These are phyloP conservation scores for barrel medic (Medicago truncatula) DNA, from an alignment of 306 rosid genomes.

Conservation along the genomic window MtrunA17r5.0-ANR NC_053048.1:47934501-47935000, in stretches of 20 bases:
- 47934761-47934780: conserved; percentile 3
- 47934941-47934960: background rate
- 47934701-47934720: background rate
- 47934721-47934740: background rate
- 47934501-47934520: no score
- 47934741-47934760: background rate
- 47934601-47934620: background rate
- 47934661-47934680: background rate
- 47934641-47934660: no score
- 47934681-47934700: background rate
- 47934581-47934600: background rate
- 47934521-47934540: background rate
- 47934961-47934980: conserved; percentile 22
- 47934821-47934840: conserved; percentile 45
- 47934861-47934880: conserved; percentile 57
- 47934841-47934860: conserved; percentile 51
- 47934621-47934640: no score
- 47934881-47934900: conserved; percentile 51
- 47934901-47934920: conserved; percentile 44
- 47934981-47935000: conserved; percentile 18
- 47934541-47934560: background rate
- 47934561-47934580: background rate
- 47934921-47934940: conserved; percentile 21
- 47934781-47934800: conserved; percentile 41
- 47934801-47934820: conserved; percentile 48